Percentiles rank a stretch among this genome's conserved stretches.
Conservation (phyloP, 2,329 filamentous ascomycete genomes). For the Pseudopyricularia cyperi region DNA sequence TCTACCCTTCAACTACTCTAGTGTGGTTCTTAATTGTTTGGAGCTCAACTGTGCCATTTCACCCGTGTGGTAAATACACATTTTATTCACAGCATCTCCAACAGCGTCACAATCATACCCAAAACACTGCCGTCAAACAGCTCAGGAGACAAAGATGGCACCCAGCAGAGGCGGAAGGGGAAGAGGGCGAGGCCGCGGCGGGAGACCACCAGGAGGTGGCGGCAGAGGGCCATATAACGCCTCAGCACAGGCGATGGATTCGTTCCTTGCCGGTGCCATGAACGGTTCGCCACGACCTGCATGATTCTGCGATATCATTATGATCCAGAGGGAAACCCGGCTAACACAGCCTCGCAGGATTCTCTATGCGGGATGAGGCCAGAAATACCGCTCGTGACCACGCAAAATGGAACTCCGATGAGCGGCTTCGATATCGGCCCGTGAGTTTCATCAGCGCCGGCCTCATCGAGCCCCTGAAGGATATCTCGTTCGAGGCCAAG, state of each 20-base stretch:
- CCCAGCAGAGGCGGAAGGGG: background rate
- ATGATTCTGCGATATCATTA: slow-evolving; percentile 6
- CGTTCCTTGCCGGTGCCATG: background rate
- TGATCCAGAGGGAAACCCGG: background rate
- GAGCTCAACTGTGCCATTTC: background rate
- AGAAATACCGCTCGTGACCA: slow-evolving; percentile 34
- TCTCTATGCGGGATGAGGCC: slow-evolving; percentile 34
- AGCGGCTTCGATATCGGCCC: slow-evolving; percentile 32
- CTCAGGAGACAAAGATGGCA: background rate
- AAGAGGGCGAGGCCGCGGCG: background rate
- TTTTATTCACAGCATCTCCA: background rate
- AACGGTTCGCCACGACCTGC: background rate
- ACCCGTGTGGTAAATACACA: background rate
- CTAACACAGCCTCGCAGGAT: slow-evolving; percentile 13
- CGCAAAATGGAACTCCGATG: slow-evolving; percentile 22
- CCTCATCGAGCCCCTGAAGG: slow-evolving; percentile 32
- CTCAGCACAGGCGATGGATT: slow-evolving; percentile 1
- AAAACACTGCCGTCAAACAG: background rate
- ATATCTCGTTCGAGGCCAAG: slow-evolving; percentile 10
- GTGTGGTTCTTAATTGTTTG: background rate
- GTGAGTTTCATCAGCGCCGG: slow-evolving; percentile 42
- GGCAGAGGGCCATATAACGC: background rate
- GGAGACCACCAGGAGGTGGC: background rate
- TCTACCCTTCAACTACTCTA: too few relatives aligned
- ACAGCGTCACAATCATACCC: background rate